phyloP scores from a whole-genome alignment of 2,329 filamentous ascomycete species.

The Cercospora sesami region DNA sequence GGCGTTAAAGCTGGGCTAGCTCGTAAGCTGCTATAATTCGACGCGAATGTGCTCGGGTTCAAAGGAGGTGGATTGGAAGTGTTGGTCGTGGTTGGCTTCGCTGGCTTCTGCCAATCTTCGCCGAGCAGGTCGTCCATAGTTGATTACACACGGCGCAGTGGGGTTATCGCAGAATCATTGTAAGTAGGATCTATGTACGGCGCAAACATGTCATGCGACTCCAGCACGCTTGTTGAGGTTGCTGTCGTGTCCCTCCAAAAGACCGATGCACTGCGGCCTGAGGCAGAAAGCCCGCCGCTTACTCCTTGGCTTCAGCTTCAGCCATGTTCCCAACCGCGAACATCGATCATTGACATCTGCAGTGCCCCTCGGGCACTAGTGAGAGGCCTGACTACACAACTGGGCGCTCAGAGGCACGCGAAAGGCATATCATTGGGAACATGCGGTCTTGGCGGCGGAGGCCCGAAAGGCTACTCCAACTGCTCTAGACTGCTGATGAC shows the following conservation, averaged over 20 bases:
- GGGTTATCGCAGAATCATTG: conserved; percentile 11
- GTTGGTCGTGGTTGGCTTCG: conserved; percentile 30
- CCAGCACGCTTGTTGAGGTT: background rate
- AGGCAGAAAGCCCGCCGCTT: background rate
- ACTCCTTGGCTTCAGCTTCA: background rate
- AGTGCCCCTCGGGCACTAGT: background rate
- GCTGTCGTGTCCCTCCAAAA: background rate
- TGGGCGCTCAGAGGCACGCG: background rate
- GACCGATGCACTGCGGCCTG: background rate
- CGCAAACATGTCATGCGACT: conserved; percentile 8
- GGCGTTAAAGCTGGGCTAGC: conserved; percentile 44
- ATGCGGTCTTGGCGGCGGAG: background rate
- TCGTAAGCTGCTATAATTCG: conserved; percentile 39
- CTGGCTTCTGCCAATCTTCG: conserved; percentile 48
- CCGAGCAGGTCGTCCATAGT: conserved; percentile 53
- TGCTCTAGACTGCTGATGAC: background rate
- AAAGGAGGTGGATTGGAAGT: conserved; percentile 23
- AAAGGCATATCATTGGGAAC: background rate
- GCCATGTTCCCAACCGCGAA: background rate
- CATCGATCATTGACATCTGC: background rate
- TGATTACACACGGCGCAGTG: background rate
- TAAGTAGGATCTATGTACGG: background rate
- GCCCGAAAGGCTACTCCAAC: background rate
- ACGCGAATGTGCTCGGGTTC: conserved; percentile 31
- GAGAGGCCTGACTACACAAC: background rate